Percentiles rank a stretch among this genome's conserved stretches.
Conservation (phyloP, 2,329 filamentous ascomycete genomes). For the Paraconiothyrium brasiliense region DNA sequence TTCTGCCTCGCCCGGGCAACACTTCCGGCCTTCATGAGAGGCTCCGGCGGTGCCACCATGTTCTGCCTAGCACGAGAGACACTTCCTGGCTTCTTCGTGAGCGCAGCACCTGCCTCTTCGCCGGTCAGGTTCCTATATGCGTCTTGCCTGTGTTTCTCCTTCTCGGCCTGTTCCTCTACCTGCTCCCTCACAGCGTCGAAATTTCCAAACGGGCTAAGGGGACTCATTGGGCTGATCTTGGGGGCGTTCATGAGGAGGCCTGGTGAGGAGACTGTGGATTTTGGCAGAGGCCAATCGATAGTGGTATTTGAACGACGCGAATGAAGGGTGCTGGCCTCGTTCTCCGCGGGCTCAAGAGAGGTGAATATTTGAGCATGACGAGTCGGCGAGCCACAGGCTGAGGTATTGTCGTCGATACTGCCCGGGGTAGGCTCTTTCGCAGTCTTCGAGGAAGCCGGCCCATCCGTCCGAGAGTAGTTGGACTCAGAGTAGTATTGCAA, state of each 20-base stretch:
- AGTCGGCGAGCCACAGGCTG: background rate
- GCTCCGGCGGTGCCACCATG: background rate
- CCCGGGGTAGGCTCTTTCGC: background rate
- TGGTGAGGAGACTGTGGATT: background rate
- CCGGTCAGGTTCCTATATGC: slow-evolving; percentile 1
- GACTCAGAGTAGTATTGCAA: slow-evolving; percentile 3
- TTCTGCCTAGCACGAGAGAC: background rate
- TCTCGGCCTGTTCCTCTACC: background rate
- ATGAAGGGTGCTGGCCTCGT: background rate
- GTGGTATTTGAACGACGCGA: background rate
- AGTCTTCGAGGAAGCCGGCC: background rate
- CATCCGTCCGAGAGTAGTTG: background rate
- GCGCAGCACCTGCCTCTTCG: background rate
- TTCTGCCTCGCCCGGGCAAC: slow-evolving; percentile 1
- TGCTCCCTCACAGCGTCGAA: background rate
- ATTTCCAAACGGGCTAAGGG: background rate
- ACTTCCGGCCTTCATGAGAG: background rate
- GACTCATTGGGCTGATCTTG: background rate
- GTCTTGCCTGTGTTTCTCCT: background rate
- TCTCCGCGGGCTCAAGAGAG: background rate
- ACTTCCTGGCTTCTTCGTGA: background rate
- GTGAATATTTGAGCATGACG: background rate
- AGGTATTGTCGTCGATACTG: background rate
- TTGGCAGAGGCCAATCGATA: slow-evolving; percentile 3
- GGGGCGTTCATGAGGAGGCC: background rate